phyloP scores from a whole-genome alignment of 768 basidiomycete species.

The Suillus lakei region DNA sequence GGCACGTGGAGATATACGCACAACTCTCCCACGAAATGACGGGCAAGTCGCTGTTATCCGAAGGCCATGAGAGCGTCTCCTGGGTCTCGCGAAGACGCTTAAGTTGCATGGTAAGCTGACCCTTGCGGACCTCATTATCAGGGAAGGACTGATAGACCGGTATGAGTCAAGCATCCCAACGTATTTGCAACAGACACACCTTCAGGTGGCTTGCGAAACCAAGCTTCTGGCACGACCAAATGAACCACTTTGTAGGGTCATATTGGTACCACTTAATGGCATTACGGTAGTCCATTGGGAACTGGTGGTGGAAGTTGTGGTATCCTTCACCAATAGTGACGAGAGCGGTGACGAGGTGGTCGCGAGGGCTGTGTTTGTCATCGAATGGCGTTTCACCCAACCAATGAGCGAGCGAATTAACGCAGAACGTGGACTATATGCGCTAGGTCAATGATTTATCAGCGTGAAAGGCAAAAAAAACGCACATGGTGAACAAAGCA shows the following conservation, averaged over 20 bases:
- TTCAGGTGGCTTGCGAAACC: constrained; percentile 65
- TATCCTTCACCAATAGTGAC: constrained; percentile 95
- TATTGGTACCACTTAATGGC: constrained; percentile 93
- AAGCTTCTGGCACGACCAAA: constrained; percentile 51
- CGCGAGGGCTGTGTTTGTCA: constrained; percentile 92
- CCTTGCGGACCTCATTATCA: constrained; percentile 80
- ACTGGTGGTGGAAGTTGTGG: constrained; percentile 98
- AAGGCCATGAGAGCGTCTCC: constrained; percentile 81
- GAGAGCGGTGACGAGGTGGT: constrained; percentile 88
- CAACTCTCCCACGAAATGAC: constrained; percentile 88
- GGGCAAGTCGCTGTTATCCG: constrained; percentile 73
- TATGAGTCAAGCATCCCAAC: background rate
- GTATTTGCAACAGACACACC: constrained; percentile 24
- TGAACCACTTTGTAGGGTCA: constrained; percentile 94
- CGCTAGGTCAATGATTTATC: background rate
- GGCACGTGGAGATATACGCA: constrained; percentile 36
- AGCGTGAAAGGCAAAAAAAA: constrained; percentile 20
- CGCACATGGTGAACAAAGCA: constrained; percentile 88
- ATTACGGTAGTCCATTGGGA: constrained; percentile 97
- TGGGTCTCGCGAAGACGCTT: constrained; percentile 83
- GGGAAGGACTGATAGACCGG: constrained; percentile 49
- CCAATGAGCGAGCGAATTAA: constrained; percentile 97
- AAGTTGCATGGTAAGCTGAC: constrained; percentile 92
- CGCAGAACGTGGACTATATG: constrained; percentile 90
- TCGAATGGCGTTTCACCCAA: constrained; percentile 92